A percentile compares a stretch with the other conserved stretches of the same genome.
Evolutionary conservation across 257 asterid genomes (phyloP).

Genomic region (Capsicum rhomboideum): DNA sequence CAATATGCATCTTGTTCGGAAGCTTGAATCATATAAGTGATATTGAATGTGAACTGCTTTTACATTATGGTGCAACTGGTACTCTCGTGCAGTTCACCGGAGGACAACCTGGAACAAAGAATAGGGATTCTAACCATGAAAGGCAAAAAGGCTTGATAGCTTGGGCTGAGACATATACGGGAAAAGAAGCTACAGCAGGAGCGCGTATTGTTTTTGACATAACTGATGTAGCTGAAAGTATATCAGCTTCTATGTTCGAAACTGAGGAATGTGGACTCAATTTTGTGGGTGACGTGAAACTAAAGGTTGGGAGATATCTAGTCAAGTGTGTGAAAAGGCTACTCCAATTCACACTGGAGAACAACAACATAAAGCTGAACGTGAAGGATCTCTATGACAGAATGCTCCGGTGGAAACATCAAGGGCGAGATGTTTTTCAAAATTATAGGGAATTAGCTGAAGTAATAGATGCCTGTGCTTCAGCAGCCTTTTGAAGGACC

Average conservation of each 20-base stretch:
- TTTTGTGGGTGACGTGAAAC: constrained; percentile 40
- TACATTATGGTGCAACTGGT: constrained; percentile 71
- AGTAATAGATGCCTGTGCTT: constrained; percentile 28
- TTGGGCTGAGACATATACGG: constrained; percentile 30
- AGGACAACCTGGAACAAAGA: constrained; percentile 23
- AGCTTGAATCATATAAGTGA: constrained; percentile 26
- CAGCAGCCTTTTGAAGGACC: background rate
- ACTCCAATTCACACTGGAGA: constrained; percentile 20
- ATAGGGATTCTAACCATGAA: constrained; percentile 21
- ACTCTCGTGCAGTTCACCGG: constrained; percentile 18
- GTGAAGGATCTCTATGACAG: constrained; percentile 44
- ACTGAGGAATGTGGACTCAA: constrained; percentile 43
- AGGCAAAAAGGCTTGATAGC: constrained; percentile 7
- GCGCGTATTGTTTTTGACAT: constrained; percentile 48
- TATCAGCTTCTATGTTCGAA: constrained; percentile 41
- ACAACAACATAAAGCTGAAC: constrained; percentile 22
- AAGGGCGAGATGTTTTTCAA: constrained; percentile 37
- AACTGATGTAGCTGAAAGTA: constrained; percentile 37
- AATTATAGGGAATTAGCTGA: constrained; percentile 34
- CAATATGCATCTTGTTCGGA: constrained; percentile 51
- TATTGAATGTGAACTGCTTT: constrained; percentile 44
- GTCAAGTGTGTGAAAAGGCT: constrained; percentile 52
- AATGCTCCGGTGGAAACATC: constrained; percentile 45
- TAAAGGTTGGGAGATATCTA: constrained; percentile 37
- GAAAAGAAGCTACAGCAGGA: constrained; percentile 55